These are phyloP conservation scores for Chenopodium berlandieri DNA, from an alignment of 148 eudicot species.

Conservation along the genomic window DNA sequence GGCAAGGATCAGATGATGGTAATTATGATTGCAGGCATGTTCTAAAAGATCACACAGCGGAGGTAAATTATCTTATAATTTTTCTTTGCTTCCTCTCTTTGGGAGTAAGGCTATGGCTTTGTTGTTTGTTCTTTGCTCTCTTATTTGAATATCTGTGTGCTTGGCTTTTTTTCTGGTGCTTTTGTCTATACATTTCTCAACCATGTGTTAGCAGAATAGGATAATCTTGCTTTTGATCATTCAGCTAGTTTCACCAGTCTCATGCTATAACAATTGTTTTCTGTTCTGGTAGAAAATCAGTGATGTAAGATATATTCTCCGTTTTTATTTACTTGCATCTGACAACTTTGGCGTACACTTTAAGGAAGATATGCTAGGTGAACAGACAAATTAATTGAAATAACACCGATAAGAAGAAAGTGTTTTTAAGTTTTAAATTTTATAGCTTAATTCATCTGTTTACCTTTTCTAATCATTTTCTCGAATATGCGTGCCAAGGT, in stretches of 20 bases:
- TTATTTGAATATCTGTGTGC: background rate
- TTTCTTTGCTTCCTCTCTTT: background rate
- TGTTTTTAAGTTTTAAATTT: too few relatives aligned
- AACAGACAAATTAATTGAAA: too few relatives aligned
- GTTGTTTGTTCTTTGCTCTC: background rate
- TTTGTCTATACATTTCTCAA: background rate
- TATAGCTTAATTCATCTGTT: too few relatives aligned
- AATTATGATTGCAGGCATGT: constrained; percentile 67
- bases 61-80: constrained; percentile 42
- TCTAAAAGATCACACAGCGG: constrained; percentile 84
- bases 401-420: too few relatives aligned
- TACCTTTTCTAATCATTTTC: too few relatives aligned
- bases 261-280: background rate
- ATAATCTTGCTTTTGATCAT: background rate
- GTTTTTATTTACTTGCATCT: too few relatives aligned
- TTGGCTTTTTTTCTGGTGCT: background rate
- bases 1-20: constrained; percentile 77
- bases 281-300: background rate
- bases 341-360: too few relatives aligned
- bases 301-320: background rate
- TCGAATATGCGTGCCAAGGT: too few relatives aligned
- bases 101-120: too few relatives aligned
- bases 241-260: background rate
- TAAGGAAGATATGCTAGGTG: too few relatives aligned
- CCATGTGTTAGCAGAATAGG: background rate